Base-by-base conservation (phyloP, 306 rosid species). In the Quercus wislizeni region DNA sequence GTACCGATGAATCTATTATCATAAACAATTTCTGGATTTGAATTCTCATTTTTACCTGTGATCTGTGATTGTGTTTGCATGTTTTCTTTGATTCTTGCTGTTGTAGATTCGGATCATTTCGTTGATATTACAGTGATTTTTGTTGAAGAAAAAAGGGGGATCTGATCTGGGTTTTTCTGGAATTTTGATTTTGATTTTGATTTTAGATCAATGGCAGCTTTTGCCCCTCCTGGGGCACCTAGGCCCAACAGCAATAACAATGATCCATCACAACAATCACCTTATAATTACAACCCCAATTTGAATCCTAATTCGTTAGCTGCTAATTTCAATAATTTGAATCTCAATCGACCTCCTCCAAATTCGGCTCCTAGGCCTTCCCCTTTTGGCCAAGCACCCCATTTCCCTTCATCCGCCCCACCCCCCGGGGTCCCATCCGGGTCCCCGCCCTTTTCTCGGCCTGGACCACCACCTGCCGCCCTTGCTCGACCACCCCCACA, bases 161-260 rank as follows among this genome's bases (percentile, higher is more conserved):
- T 41, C 46, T 41, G 46, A 49, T 49, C 54, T 49, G 15, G 0
- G 54, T 49, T 49, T 49, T 49, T 49, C 46, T 41, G 11, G 54
- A 10, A 49, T 49, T 49, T 10, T 10, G 15, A 46, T 18, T 82
- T 76, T 76, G 78, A 76, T 83, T 86, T 84, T 49, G 54, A 86
- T 79, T 83, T 84, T 78, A 80, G 82, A 80, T 79, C 75, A 74
- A 94, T 94, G 98, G 93, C 94, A 73, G 94, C 94, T 84, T 80
- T 86, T 86, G 93, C 91, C 97, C 97, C 97, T 89, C 91, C 93
- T 73, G 98, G 98, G 94, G 97, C 97, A 89, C 92, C 94, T 77
- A 88, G 98, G 86, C 93, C 97, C 88, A 86, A 72, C 31, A 82
- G 15, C 30, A 78, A 62, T 52, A 80, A 82, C 58, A 79, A 76